Conservation (phyloP, 1,139 yeast species). For the Candida albicans region DNA sequence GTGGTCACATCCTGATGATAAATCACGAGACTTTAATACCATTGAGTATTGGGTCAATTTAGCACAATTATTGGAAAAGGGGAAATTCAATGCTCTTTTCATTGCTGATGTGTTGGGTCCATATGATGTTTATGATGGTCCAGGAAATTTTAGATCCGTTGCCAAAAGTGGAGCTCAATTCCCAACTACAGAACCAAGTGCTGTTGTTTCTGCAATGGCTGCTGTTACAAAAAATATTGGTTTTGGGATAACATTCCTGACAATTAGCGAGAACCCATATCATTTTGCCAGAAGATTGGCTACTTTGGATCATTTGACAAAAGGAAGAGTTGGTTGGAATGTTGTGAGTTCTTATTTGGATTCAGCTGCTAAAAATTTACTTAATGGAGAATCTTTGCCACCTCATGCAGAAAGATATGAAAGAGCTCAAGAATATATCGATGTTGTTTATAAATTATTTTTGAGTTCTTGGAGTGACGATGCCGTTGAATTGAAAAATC, state of each 20-base stretch:
- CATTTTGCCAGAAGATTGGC: slow-evolving; percentile 44
- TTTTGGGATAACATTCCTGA: slow-evolving; percentile 44
- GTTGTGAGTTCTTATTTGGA: slow-evolving; percentile 40
- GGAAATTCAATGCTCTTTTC: slow-evolving; percentile 45
- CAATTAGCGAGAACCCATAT: slow-evolving; percentile 44
- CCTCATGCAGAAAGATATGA: slow-evolving; percentile 38
- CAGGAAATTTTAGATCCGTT: slow-evolving; percentile 34
- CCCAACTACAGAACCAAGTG: slow-evolving; percentile 45
- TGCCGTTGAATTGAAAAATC: slow-evolving; percentile 35
- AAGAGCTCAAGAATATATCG: slow-evolving; percentile 40
- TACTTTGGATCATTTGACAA: slow-evolving; percentile 42
- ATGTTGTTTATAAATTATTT: slow-evolving; percentile 39
- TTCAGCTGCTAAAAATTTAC: slow-evolving; percentile 38
- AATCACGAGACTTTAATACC: slow-evolving; percentile 33
- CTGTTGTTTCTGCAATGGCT: slow-evolving; percentile 43
- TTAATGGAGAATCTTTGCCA: slow-evolving; percentile 32
- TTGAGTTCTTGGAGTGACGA: slow-evolving; percentile 48
- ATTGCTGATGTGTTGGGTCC: slow-evolving; percentile 50
- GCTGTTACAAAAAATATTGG: slow-evolving; percentile 40
- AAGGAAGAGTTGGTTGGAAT: slow-evolving; percentile 48
- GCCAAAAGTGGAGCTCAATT: slow-evolving; percentile 43
- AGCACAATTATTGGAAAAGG: slow-evolving; percentile 45
- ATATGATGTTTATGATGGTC: slow-evolving; percentile 44
- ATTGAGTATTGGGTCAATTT: slow-evolving; percentile 48
- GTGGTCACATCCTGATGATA: slow-evolving; percentile 46